Base-by-base conservation (phyloP, 2,329 filamentous ascomycete genomes). In the Ilyonectria robusta region DNA sequence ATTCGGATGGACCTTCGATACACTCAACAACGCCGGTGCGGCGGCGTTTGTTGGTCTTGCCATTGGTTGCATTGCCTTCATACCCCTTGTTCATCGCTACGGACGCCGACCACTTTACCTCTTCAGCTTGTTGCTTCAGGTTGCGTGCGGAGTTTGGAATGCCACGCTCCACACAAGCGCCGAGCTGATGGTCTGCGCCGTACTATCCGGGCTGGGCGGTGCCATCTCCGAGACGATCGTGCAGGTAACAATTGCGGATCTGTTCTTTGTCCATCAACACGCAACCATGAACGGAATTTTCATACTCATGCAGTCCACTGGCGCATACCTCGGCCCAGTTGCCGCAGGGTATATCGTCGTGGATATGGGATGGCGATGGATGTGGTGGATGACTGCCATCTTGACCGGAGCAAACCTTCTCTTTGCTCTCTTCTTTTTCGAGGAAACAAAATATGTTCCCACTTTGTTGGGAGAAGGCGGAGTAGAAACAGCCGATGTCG, bases 151-250 rank as follows among this genome's bases (percentile, higher is more conserved):
- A 29, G 59, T 72, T 54, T 72, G 70, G 75, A 55, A 60, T 11
- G 73, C 72, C 17, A 47, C 35, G 23, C 67, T 70, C 7, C 37
- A 67, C 0, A 72, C 67, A 1, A 56, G 53, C 10, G 60, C 31
- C 21, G 74, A 75, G 19, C 29, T 75, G n/a, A 69, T 73, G 40
- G 59, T 46, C 2, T 37, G 50, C 54, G 68, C 66, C 15, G 7
- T 77, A 1, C 35, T 79, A 0, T 74, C 77, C 11, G 81, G 81
- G 0, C 62, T 82, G 8, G 78, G 78, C 2, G 81, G 80, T 13
- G 78, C 81, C 11, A 79, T 81, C 7, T 81, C 80, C 53, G 80
- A 83, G 66, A 76, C 78, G 0, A 77, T 81, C 40, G 79, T 76
- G 5, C 80, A 81, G 48, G 79, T 83, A 42, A 83, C 81, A 0